Conservation (phyloP, 1,284 basidiomycete genomes). For the Irpex rosettiformis region DNA sequence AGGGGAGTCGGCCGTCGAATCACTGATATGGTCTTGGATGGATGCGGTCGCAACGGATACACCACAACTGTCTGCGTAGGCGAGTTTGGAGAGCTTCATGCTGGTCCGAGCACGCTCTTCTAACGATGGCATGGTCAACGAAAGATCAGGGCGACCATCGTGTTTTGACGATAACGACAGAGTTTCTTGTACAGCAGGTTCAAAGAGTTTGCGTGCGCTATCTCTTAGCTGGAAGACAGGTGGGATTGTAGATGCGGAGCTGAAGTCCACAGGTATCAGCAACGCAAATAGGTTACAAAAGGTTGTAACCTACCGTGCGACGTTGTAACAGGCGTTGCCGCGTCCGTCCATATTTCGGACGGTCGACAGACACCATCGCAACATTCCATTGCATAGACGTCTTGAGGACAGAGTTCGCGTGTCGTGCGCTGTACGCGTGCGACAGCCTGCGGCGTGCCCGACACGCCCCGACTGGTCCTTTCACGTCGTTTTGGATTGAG, state of each 20-base stretch:
- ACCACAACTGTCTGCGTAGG: neutral
- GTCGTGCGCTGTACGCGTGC: constrained; percentile 8
- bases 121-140: neutral
- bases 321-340: constrained; percentile 16
- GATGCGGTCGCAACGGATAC: too few relatives aligned
- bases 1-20: too few relatives aligned
- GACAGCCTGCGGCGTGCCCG: constrained; percentile 8
- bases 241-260: constrained; percentile 3
- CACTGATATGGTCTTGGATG: too few relatives aligned
- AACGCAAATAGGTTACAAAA: neutral
- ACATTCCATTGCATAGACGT: constrained; percentile 49
- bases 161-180: neutral
- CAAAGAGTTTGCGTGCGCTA: neutral
- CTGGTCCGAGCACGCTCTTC: neutral
- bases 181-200: neutral
- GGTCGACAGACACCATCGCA: constrained; percentile 44
- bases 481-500: neutral
- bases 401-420: constrained; percentile 12
- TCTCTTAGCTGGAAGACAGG: constrained; percentile 11
- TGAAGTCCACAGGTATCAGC: constrained; percentile 1
- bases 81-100: neutral
- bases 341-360: constrained; percentile 33
- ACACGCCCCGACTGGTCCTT: neutral
- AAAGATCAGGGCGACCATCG: neutral
- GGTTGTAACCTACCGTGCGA: constrained; percentile 14